Percentiles rank a stretch among this genome's conserved stretches.
Conservation (phyloP, 805 yeast species). For the Isabelozyma pseudorhagii region DNA sequence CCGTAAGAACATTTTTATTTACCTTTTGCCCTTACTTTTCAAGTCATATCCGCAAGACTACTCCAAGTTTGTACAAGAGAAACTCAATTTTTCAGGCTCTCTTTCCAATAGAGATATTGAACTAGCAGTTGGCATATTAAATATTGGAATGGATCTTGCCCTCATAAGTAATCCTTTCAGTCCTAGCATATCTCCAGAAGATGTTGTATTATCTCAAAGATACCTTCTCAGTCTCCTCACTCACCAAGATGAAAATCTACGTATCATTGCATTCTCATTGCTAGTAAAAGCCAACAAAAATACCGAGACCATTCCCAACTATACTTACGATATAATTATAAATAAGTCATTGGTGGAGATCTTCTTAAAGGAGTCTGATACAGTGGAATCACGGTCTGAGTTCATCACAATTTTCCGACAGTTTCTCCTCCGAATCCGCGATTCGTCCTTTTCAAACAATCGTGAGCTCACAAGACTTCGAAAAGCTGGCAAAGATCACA, state of each 20-base stretch:
- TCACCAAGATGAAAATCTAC: conserved; percentile 36
- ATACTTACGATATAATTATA: conserved; percentile 42
- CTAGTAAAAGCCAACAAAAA: conserved; percentile 60
- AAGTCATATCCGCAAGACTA: conserved; percentile 46
- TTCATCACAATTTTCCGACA: conserved; percentile 59
- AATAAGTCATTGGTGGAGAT: conserved; percentile 38
- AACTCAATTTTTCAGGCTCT: conserved; percentile 13
- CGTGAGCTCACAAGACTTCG: conserved; percentile 47
- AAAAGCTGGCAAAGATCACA: conserved; percentile 13
- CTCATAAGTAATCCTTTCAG: conserved; percentile 3
- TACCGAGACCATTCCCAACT: conserved; percentile 51
- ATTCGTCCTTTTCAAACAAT: conserved; percentile 56
- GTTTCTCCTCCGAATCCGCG: conserved; percentile 64
- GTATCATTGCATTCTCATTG: conserved; percentile 60
- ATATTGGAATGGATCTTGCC: conserved; percentile 57
- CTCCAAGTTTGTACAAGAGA: conserved; percentile 17
- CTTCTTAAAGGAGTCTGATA: conserved; percentile 56
- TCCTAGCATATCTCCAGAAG: conserved; percentile 3
- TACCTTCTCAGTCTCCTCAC: conserved; percentile 38
- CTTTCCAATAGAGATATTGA: conserved; percentile 23
- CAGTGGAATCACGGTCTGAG: conserved; percentile 66
- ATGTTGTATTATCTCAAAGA: not conserved
- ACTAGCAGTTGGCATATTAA: conserved; percentile 52
- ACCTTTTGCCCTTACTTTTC: conserved; percentile 64
- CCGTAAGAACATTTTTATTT: conserved; percentile 50